A percentile compares a stretch with the other conserved stretches of the same genome.
Conservation (phyloP, 495 filamentous ascomycete species). For the Chaetomium cochliodes region DNA sequence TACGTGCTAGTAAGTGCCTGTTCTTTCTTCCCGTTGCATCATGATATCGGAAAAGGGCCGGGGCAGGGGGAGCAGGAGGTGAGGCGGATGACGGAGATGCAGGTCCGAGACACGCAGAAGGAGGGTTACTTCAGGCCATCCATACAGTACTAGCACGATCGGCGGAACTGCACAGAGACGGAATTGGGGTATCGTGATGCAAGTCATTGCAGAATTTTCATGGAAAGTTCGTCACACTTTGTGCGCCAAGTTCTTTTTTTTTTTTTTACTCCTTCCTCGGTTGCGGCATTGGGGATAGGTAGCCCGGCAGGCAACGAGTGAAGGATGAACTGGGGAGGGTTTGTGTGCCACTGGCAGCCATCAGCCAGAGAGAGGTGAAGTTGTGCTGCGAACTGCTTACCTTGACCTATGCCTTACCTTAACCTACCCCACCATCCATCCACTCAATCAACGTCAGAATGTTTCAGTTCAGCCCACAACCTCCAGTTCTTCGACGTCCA, state of each 20-base stretch:
- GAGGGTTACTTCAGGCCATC: background rate
- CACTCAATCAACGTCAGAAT: background rate
- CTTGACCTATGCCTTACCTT: too few relatives aligned
- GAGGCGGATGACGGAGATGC: background rate
- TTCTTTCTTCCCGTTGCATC: conserved; percentile 1
- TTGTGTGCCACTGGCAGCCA: background rate
- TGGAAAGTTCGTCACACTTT: conserved; percentile 2
- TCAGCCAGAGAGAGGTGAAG: too few relatives aligned
- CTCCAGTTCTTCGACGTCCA: conserved; percentile 2
- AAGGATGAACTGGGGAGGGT: background rate
- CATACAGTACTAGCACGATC: background rate
- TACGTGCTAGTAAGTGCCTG: background rate
- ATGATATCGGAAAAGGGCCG: background rate
- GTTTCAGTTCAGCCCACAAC: background rate
- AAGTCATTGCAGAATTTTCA: conserved; percentile 2
- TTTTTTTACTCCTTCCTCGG: background rate
- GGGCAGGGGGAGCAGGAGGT: background rate
- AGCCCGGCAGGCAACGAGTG: background rate
- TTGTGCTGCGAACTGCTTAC: too few relatives aligned
- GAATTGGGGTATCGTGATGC: background rate
- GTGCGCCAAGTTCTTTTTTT: background rate
- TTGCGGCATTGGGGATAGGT: background rate
- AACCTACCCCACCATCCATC: background rate
- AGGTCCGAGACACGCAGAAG: conserved; percentile 1
- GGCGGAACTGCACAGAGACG: background rate